A percentile compares a stretch with the other conserved stretches of the same genome.
phyloP scores from a whole-genome alignment of 805 yeast genomes.

The Brettanomyces naardenensis region DNA sequence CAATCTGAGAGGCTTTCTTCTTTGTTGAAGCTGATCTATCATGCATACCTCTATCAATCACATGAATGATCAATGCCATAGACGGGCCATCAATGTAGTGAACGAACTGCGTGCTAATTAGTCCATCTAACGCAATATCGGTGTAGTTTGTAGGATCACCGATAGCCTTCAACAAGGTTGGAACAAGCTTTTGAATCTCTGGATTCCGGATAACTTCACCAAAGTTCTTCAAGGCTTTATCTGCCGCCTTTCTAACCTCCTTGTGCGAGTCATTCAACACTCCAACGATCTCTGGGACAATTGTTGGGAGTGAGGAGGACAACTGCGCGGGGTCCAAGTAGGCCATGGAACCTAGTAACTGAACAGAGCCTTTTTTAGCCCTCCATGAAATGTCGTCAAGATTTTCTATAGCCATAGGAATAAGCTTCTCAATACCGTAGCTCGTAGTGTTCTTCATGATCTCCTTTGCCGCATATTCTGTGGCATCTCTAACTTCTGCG shows the following conservation, averaged over 20 bases:
- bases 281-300: conserved; percentile 94
- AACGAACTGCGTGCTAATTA: conserved; percentile 86
- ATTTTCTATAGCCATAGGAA: conserved; percentile 83
- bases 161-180: conserved; percentile 79
- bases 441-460: conserved; percentile 90
- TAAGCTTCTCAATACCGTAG: conserved; percentile 82
- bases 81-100: conserved; percentile 99
- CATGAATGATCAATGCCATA: conserved; percentile 88
- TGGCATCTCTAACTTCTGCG: conserved; percentile 82
- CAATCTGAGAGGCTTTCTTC: conserved; percentile 93
- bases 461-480: conserved; percentile 76
- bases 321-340: conserved; percentile 91
- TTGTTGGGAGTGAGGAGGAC: conserved; percentile 78
- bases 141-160: conserved; percentile 93
- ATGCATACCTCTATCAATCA: conserved; percentile 89
- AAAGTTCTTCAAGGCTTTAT: conserved; percentile 75
- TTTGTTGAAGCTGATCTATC: conserved; percentile 92
- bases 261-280: conserved; percentile 93
- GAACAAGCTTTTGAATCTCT: conserved; percentile 89
- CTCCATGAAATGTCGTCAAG: conserved; percentile 92
- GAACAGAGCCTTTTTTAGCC: conserved; percentile 94
- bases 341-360: conserved; percentile 95
- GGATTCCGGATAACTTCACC: conserved; percentile 98
- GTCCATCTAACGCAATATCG: conserved; percentile 76
- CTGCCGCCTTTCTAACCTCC: conserved; percentile 95